Evolutionary conservation across 352 stramenopile genomes (phyloP).

Genomic region (Globisporangium iwayamae): DNA sequence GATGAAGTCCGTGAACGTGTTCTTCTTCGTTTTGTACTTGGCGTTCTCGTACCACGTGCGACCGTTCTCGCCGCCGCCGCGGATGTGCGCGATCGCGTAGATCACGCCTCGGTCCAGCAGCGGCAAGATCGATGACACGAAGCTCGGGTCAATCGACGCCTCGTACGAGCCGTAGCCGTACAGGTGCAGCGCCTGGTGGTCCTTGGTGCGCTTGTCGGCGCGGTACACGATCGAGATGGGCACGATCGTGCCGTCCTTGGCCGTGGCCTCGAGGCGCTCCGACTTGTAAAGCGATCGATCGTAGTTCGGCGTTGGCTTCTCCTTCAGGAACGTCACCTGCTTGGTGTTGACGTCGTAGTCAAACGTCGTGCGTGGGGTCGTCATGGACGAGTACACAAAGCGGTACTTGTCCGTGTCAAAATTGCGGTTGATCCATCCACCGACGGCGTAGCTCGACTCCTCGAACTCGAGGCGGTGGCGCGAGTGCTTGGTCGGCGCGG

Average conservation of each 20-base stretch:
- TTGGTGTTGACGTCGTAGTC: constrained; percentile 76
- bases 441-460: constrained; percentile 89
- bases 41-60: constrained; percentile 95
- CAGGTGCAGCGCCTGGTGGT: constrained; percentile 81
- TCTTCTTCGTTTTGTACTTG: constrained; percentile 97
- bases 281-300: constrained; percentile 90
- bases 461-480: constrained; percentile 80
- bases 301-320: constrained; percentile 91
- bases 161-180: constrained; percentile 97
- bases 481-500: constrained; percentile 39
- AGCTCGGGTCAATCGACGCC: constrained; percentile 91
- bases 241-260: constrained; percentile 82
- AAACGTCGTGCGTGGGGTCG: constrained; percentile 87
- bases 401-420: constrained; percentile 89
- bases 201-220: constrained; percentile 49
- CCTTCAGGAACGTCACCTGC: constrained; percentile 85
- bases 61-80: constrained; percentile 97
- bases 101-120: constrained; percentile 95
- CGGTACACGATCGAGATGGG: constrained; percentile 84
- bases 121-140: constrained; percentile 87
- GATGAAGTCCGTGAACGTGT: constrained; percentile 98
- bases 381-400: constrained; percentile 92
- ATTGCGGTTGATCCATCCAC: constrained; percentile 73
- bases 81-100: constrained; percentile 97
- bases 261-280: constrained; percentile 86